Conservation (phyloP, 768 basidiomycete species). For the Sarcodon aspratus region DNA sequence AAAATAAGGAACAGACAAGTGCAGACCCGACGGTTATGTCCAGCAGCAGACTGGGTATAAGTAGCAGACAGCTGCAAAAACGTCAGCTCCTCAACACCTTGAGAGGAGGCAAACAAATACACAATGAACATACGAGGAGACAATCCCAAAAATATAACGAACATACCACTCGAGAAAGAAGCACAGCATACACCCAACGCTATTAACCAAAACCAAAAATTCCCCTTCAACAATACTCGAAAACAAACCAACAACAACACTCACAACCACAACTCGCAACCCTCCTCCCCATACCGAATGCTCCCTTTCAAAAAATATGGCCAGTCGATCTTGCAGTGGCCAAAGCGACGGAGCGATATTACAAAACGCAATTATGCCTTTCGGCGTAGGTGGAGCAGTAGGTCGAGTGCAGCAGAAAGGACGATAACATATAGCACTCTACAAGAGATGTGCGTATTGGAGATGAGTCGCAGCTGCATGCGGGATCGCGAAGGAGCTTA, state of each 20-base stretch:
- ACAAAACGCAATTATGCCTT: conserved; percentile 90
- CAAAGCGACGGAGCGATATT: conserved; percentile 84
- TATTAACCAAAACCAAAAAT: too few species aligned
- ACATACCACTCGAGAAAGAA: conserved; percentile 73
- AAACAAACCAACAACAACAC: too few species aligned
- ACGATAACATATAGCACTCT: conserved; percentile 95
- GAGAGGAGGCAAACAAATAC: too few species aligned
- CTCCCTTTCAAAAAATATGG: conserved; percentile 83
- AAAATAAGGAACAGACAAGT: neutral
- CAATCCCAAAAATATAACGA: neutral
- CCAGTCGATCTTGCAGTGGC: conserved; percentile 91
- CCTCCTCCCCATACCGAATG: conserved; percentile 70
- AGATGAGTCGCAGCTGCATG: neutral
- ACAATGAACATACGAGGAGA: neutral
- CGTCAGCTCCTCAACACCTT: conserved; percentile 88
- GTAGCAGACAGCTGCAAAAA: conserved; percentile 89
- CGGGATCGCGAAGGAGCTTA: conserved; percentile 14
- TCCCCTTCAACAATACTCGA: too few species aligned
- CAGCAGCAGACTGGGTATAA: conserved; percentile 57
- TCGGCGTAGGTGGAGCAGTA: conserved; percentile 85
- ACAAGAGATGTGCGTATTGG: neutral
- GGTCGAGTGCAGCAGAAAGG: conserved; percentile 88
- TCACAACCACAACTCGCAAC: conserved; percentile 66
- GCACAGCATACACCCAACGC: conserved; percentile 76
- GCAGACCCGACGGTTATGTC: conserved; percentile 72